phyloP scores from a whole-genome alignment of 2,329 filamentous ascomycete genomes.

The Aspergillus uvarum region DNA sequence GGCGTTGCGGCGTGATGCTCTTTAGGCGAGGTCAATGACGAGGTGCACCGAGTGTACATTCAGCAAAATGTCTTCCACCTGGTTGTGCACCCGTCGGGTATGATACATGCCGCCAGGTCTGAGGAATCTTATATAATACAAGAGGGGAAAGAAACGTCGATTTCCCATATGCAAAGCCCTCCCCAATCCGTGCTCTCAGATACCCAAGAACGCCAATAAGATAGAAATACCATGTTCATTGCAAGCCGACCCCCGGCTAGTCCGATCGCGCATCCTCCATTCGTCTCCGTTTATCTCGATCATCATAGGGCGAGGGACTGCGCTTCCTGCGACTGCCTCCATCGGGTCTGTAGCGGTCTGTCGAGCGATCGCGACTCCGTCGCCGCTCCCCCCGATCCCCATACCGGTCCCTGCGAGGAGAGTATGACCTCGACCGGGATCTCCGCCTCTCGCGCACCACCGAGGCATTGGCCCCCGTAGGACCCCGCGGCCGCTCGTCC shows the following conservation, averaged over 20 bases:
- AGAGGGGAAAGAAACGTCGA: constrained; percentile 8
- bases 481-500: constrained; percentile 39
- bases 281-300: constrained; percentile 44
- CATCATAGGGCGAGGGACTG: constrained; percentile 44
- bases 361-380: constrained; percentile 41
- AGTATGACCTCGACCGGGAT: constrained; percentile 50
- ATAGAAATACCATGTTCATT: constrained; percentile 11
- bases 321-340: constrained; percentile 38
- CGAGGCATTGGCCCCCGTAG: constrained; percentile 50
- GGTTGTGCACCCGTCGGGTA: background rate
- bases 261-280: constrained; percentile 30
- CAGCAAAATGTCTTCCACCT: constrained; percentile 3
- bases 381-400: constrained; percentile 40
- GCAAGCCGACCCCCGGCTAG: constrained; percentile 1
- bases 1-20: background rate
- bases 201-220: constrained; percentile 22
- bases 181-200: constrained; percentile 19
- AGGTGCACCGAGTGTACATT: background rate
- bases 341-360: constrained; percentile 51
- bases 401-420: constrained; percentile 45
- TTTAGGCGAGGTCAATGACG: background rate
- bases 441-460: constrained; percentile 39
- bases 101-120: background rate
- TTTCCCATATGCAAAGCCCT: constrained; percentile 21
- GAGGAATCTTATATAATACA: constrained; percentile 12